Evolutionary conservation across 148 eudicot species (phyloP).

Genomic region (Vaccinium macrocarpon): DNA sequence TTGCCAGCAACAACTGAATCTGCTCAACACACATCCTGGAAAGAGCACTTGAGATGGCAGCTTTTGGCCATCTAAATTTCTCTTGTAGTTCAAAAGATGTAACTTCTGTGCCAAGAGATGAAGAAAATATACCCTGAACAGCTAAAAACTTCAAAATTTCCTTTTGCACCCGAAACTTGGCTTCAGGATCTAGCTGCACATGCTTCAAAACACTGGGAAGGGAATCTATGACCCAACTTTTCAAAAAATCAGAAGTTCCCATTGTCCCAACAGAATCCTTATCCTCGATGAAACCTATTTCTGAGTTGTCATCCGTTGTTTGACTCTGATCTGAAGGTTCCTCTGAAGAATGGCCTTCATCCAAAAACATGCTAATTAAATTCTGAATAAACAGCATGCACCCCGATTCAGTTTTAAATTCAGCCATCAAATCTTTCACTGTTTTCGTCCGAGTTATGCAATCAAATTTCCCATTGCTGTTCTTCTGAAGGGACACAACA

Average conservation of each 20-base stretch:
- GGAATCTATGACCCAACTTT: slow-evolving; percentile 86
- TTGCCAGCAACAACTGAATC: slow-evolving; percentile 73
- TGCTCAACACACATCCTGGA: slow-evolving; percentile 84
- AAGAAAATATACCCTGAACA: slow-evolving; percentile 93
- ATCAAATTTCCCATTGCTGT: slow-evolving; percentile 89
- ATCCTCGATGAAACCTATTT: slow-evolving; percentile 64
- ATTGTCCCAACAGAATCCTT: slow-evolving; percentile 55
- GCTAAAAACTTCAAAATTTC: slow-evolving; percentile 92
- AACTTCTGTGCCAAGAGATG: slow-evolving; percentile 92
- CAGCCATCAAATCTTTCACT: slow-evolving; percentile 72
- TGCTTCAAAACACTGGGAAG: slow-evolving; percentile 66
- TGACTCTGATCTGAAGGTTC: slow-evolving; percentile 94
- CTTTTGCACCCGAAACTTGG: slow-evolving; percentile 69
- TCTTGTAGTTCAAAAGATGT: slow-evolving; percentile 94
- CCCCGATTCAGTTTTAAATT: slow-evolving; percentile 75
- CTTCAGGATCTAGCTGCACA: slow-evolving; percentile 64
- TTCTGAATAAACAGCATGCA: slow-evolving; percentile 72
- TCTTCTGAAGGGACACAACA: slow-evolving; percentile 79
- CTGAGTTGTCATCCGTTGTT: slow-evolving; percentile 84
- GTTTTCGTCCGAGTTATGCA: slow-evolving; percentile 65
- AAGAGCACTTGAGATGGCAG: slow-evolving; percentile 74
- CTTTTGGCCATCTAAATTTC: slow-evolving; percentile 89
- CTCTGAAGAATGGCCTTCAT: slow-evolving; percentile 65
- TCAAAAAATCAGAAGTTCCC: slow-evolving; percentile 58
- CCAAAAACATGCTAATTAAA: slow-evolving; percentile 73